Evolutionary conservation across 345 rosid genomes (phyloP), one percentile per base, ranked within the genome.

Genomic region (Microcos paniculata): DNA sequence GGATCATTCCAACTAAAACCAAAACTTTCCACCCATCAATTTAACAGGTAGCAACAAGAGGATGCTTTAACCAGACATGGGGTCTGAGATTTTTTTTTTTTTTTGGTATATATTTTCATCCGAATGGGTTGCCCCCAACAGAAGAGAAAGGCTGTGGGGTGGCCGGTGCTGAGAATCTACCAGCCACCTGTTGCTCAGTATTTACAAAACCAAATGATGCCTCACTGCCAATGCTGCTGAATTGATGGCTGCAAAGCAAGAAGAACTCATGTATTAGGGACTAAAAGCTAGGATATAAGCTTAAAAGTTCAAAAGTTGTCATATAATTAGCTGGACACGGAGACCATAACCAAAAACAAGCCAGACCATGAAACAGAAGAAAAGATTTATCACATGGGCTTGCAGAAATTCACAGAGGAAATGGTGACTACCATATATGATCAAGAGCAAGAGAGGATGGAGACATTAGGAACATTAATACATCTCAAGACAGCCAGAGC

Each of bases 61-160:
- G 78, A 78, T 87, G 86, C 84, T 35, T 78, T 74, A 75, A 43
- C 61, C 52, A 49, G 46, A 69, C 16, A 35, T 33, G 11, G 71
- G 61, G 38, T 63, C 51, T 61, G 45, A 35, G 77, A 74, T 28
- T 28, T 64, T 53, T 67, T 26, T 42, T 70, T 49, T 77, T 64
- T 7, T 35, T 35, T 35, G 4, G 0, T 35, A 35, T 35, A 2
- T 38, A 19, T 24, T 23, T 75, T 87, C 83, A 90, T 52, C 91
- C 92, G 76, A 88, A 88, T n/a, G 97, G 92, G 82, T 88, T 91
- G 31, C 92, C 90, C 61, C 94, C 87, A 21, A 76, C 80, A n/a
- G 90, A 85, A 33, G 93, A 65, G 71, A 77, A 86, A 52, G 90
- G 84, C 40, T 77, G 84, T 1, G 73, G 72, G 31, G 87, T 7